Conservation (phyloP, 768 basidiomycete genomes). For the Agaricus sinodeliciosus region DNA sequence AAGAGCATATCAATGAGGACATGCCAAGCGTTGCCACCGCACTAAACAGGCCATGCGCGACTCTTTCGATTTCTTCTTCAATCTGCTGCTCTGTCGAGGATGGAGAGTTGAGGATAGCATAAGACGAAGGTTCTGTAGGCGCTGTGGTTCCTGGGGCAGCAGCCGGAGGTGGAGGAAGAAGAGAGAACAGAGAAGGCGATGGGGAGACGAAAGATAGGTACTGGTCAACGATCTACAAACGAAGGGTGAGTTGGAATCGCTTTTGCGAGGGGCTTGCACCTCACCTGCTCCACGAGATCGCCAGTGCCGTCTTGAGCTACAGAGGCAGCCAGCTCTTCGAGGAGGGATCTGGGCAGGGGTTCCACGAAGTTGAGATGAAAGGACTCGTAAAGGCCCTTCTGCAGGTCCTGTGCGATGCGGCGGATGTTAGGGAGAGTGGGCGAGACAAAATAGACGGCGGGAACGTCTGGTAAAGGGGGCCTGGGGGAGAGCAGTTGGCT, state of each 20-base stretch:
- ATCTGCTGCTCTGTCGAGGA: conserved; percentile 85
- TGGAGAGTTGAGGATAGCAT: conserved; percentile 87
- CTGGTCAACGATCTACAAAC: conserved; percentile 80
- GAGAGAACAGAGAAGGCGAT: conserved; percentile 87
- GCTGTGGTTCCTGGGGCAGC: conserved; percentile 26
- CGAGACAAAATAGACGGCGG: conserved; percentile 93
- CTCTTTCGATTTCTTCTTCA: conserved; percentile 87
- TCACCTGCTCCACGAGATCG: conserved; percentile 74
- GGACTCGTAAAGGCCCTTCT: conserved; percentile 84
- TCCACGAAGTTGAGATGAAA: conserved; percentile 96
- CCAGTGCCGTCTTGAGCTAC: conserved; percentile 82
- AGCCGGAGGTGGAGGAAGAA: conserved; percentile 53
- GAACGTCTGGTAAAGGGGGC: conserved; percentile 90
- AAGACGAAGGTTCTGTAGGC: conserved; percentile 42
- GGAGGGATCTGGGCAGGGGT: conserved; percentile 76
- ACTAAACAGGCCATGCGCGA: conserved; percentile 87
- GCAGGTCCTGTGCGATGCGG: conserved; percentile 90
- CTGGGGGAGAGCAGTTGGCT: conserved; percentile 89
- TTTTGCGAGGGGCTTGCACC: conserved; percentile 13
- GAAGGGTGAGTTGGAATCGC: conserved; percentile 4
- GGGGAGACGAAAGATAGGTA: conserved; percentile 96
- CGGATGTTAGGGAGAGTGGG: conserved; percentile 83
- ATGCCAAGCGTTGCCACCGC: conserved; percentile 82
- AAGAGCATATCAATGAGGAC: conserved; percentile 14
- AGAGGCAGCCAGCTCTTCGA: conserved; percentile 89